These are phyloP conservation scores for Symmetrospora coprosmae DNA, from an alignment of 768 basidiomycete genomes.

Conservation along the genomic window DNA sequence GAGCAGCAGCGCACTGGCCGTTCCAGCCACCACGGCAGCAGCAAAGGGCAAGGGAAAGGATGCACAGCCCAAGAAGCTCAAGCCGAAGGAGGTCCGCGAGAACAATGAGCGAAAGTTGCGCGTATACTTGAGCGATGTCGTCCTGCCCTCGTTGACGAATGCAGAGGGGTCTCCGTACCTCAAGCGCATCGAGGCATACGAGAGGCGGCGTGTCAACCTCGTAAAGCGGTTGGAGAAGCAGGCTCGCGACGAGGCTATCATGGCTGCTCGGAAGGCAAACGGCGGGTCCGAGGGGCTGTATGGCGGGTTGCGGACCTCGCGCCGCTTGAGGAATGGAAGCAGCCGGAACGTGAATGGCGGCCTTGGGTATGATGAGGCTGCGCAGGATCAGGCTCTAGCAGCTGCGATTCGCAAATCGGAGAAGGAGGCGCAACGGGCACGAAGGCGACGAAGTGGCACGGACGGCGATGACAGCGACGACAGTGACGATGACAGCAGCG, in stretches of 20 bases:
- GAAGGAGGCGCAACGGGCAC: neutral
- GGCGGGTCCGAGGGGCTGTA: too few species aligned
- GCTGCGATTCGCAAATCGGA: slow-evolving; percentile 1
- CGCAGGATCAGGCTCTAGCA: slow-evolving; percentile 1
- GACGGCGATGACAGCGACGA: slow-evolving; percentile 3
- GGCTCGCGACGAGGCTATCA: neutral
- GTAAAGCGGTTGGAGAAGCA: neutral
- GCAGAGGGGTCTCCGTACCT: slow-evolving; percentile 5
- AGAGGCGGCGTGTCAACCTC: neutral
- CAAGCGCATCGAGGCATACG: neutral
- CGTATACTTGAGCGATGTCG: neutral
- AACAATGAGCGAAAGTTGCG: slow-evolving; percentile 5
- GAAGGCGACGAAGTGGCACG: neutral
- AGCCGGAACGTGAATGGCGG: neutral
- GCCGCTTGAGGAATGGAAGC: neutral
- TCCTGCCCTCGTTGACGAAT: neutral
- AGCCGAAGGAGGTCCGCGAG: neutral
- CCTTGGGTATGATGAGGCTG: slow-evolving; percentile 9
- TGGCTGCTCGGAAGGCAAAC: neutral
- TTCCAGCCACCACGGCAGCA: too few species aligned
- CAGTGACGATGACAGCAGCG: too few species aligned
- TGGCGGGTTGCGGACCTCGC: neutral
- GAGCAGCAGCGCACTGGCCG: too few species aligned
- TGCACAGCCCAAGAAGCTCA: too few species aligned
- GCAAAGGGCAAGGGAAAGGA: too few species aligned